Evolutionary conservation across 2,329 filamentous ascomycete species (phyloP), one percentile per base, ranked within the genome.

Genomic region (Graphilbum sp.): DNA sequence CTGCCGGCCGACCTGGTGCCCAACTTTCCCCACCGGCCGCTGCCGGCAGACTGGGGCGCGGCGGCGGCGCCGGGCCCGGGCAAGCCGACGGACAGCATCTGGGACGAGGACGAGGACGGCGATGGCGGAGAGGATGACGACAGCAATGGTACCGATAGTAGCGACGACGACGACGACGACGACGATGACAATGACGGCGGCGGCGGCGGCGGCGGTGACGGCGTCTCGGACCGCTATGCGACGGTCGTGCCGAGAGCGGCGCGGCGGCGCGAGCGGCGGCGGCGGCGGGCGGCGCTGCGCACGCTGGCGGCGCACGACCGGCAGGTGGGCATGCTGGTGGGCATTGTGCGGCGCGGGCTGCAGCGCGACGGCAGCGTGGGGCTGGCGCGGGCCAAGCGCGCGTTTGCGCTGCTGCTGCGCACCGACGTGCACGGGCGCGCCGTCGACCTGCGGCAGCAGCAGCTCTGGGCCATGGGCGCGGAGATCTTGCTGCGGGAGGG

Each of bases 391-490:
- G 86, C 87, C 1, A 72, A 72, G 36, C 67, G 81, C 42, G 80
- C 82, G 0, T 88, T 84, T 66, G 78, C 74, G 1, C 59, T 93
- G 46, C 64, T 94, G 24, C 54, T 86, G 34, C 70, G 69, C 67
- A 56, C 58, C 5, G 43, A 47, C 36, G 60, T 76, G 19, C 45
- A 58, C 41, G 74, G 73, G 3, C 54, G 57, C 35, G 59, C 60
- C 7, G 63, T 87, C 17, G 84, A 94, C 52, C 55, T 88, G 35
- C 71, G 85, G 30, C 63, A 63, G 17, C 67, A 77, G 49, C 69
- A 73, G 27, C 68, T 80, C 46, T 95, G 87, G 88, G 78, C 78
- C 13, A 68, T 94, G 33, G 86, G 84, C 1, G 84, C 83, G 2
- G 87, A 94, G 57, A 72, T 95, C 17, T 59, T 94, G 40, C 74